phyloP scores from a whole-genome alignment of 106 monocot species.

The Dioscorea dumetorum region DNA sequence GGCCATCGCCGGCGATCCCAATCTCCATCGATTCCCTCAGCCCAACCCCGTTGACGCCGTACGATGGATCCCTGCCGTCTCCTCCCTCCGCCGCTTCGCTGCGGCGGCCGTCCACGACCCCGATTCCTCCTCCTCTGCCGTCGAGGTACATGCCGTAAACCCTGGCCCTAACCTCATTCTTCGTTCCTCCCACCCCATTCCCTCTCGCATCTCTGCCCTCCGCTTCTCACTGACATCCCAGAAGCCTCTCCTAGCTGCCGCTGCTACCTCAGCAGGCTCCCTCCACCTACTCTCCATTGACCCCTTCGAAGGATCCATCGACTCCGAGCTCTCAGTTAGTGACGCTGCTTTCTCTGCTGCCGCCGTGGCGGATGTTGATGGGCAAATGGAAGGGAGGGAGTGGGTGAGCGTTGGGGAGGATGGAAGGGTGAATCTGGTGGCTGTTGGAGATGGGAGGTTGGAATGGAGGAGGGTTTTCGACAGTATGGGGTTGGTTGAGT shows the following conservation, averaged over 20 bases:
- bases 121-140: conserved; percentile 35
- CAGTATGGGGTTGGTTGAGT: conserved; percentile 61
- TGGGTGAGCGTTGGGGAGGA: conserved; percentile 83
- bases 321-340: conserved; percentile 17
- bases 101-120: conserved; percentile 41
- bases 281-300: conserved; percentile 49
- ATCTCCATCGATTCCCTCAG: conserved; percentile 46
- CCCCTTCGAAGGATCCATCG: conserved; percentile 38
- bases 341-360: conserved; percentile 30
- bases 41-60: conserved; percentile 47
- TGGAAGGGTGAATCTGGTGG: conserved; percentile 78
- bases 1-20: conserved; percentile 4
- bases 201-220: conserved; percentile 53
- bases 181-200: conserved; percentile 28
- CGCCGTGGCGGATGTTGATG: conserved; percentile 43
- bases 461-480: conserved; percentile 41
- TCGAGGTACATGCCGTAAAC: conserved; percentile 33
- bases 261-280: conserved; percentile 49
- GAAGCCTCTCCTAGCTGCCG: conserved; percentile 21
- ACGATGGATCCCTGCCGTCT: conserved; percentile 61
- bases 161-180: conserved; percentile 24
- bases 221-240: conserved; percentile 12
- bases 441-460: conserved; percentile 37
- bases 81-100: conserved; percentile 57
- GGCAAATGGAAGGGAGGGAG: conserved; percentile 38